Base-by-base conservation (phyloP, 352 stramenopile genomes). In the Pythium coloratum region DNA sequence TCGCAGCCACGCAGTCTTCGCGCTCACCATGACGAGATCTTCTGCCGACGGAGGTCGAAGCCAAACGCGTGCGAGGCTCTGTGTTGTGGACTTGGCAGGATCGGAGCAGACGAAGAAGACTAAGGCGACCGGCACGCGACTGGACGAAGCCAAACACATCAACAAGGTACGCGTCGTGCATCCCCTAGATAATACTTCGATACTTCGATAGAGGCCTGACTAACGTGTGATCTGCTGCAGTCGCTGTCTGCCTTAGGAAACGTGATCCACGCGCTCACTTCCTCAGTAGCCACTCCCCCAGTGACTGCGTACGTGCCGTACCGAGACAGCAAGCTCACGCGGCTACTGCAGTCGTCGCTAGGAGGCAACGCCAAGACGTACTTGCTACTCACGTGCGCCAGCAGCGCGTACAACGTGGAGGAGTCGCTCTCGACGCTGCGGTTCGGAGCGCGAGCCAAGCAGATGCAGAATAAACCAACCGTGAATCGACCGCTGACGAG, bases 341-440 rank as follows among this genome's bases (percentile, higher is more conserved):
- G 90, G 10, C 69, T 97, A 62, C 63, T 98, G 55, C 91, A 97
- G 69, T 77, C 81, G 12, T 96, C 86, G 0, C 73, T 98, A 0
- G 92, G 86, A 6, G 93, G 89, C 10, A 97, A 97, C 66, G 86
- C 88, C 26, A 92, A 92, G 59, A 97, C 90, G 20, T 80, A 96
- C 53, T 77, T 98, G 67, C 64, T 98, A 18, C 66, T 91, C 44
- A 88, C 82, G 26, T 85, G 77, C 47, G 86, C 83, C 6, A 72
- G 59, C 20, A 78, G 62, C 12, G 61, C 50, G 44, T 28, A 54
- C 2, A 76, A 91, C 44, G 26, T 75, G 2, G 76, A 91, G 10
- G 86, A 95, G 64, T 94, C 92, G 38, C 69, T 96, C 32, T 94
- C 84, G 18, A 97, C 93, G 18, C 69, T 98, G 42, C 93, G 95